phyloP scores from a whole-genome alignment of 2,329 filamentous ascomycete species.

The Chaetomium olivaceum region DNA sequence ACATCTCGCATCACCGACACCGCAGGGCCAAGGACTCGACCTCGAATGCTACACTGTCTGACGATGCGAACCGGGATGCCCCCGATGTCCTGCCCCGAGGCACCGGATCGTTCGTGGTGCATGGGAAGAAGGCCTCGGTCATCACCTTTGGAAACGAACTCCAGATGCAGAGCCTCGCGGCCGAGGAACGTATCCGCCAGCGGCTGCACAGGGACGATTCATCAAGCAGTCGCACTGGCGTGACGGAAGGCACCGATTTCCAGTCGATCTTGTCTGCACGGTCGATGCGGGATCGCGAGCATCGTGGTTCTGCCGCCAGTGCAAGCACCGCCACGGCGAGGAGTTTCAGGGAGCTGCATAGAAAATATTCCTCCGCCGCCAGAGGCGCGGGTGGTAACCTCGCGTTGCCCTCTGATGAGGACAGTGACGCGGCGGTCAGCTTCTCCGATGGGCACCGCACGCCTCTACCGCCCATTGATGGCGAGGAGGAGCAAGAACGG shows the following conservation, averaged over 20 bases:
- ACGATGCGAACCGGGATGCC: conserved; percentile 48
- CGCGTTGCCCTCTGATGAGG: conserved; percentile 55
- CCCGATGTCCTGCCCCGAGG: conserved; percentile 71
- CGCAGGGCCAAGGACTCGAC: conserved; percentile 74
- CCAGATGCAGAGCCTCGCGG: conserved; percentile 75
- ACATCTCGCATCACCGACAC: conserved; percentile 67
- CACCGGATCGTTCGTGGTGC: conserved; percentile 88
- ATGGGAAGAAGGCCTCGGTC: conserved; percentile 96
- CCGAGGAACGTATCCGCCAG: conserved; percentile 70
- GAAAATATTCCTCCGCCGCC: conserved; percentile 57
- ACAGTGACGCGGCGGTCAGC: conserved; percentile 61
- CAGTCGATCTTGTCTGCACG: conserved; percentile 52
- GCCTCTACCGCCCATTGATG: conserved; percentile 55
- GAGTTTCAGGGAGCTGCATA: conserved; percentile 64
- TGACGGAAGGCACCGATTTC: conserved; percentile 48
- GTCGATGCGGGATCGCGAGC: conserved; percentile 45
- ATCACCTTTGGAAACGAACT: conserved; percentile 96
- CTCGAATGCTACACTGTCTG: conserved; percentile 54
- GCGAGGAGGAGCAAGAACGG: conserved; percentile 36
- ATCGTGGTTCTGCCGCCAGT: conserved; percentile 64
- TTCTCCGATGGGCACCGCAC: conserved; percentile 60
- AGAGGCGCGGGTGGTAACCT: conserved; percentile 45
- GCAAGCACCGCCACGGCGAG: conserved; percentile 66
- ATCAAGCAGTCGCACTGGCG: conserved; percentile 38
- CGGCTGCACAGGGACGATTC: conserved; percentile 48